Evolutionary conservation across 208 protist genomes (phyloP), one percentile per base, ranked within the genome.

Genomic region (Balamuthia mandrillaris): DNA sequence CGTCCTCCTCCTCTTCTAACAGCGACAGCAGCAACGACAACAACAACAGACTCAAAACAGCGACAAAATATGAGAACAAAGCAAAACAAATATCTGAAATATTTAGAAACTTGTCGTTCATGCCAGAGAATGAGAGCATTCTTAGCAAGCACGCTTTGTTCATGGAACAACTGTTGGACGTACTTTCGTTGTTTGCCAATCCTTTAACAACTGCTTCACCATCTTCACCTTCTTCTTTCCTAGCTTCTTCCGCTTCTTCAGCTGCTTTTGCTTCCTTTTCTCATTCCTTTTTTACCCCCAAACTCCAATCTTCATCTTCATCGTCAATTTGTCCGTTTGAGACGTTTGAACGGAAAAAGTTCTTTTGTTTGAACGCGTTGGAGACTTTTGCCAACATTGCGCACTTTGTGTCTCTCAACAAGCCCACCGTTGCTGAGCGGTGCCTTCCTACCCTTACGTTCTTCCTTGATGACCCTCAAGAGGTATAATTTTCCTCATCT

Each of bases 81-180:
- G 70, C 21, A 21, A 58, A 39, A 9, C n/a, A 79, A 27, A 47
- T 79, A 35, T 79, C 31, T 29, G 70, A 79, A 31, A 79, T 79
- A 10, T 1, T 79, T 1, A 24, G 70, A 27, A 79, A 79, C 35
- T 35, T 79, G 7, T 52, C 70, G 12, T 79, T 70, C 33, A 33
- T 79, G 10, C 70, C 70, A 7, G 70, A 79, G 45, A 79, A 79
- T 29, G 70, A 79, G 70, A 31, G 4, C 45, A 39, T 12, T 10
- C 45, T 79, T 9, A 47, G 45, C 42, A 35, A 58, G 5, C 70
- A 79, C 45, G 9, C 45, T 3, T 14, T 21, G 5, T 24, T 79
- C 12, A 29, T 79, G 21, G 12, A 29, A 3, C 21, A 16, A 10
- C 27, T 24, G 21, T 21, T 41, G 5, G 12, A 35, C 9, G 27